A percentile compares a stretch with the other conserved stretches of the same genome.
phyloP scores from a whole-genome alignment of 1,284 basidiomycete species.

The Sphagnurus paluster region DNA sequence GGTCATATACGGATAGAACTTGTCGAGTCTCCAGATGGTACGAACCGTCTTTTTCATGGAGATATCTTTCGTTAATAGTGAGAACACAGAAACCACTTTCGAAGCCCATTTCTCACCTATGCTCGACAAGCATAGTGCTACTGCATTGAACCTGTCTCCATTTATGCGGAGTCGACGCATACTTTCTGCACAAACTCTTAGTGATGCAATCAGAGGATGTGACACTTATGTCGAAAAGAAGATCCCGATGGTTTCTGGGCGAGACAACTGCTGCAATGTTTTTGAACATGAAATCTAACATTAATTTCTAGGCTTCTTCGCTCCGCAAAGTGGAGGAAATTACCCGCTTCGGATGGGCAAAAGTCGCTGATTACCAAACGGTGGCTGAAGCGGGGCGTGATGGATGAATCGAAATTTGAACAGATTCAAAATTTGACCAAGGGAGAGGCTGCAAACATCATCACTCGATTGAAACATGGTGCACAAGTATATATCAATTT shows the following conservation, averaged over 20 bases:
- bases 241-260: conserved; percentile 45
- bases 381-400: conserved; percentile 39
- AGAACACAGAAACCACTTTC: conserved; percentile 34
- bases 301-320: conserved; percentile 54
- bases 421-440: conserved; percentile 57
- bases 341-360: conserved; percentile 69
- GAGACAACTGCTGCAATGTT: conserved; percentile 36
- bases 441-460: conserved; percentile 77
- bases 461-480: conserved; percentile 77
- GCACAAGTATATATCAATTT: conserved; percentile 50
- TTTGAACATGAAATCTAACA: conserved; percentile 3
- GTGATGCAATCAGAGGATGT: conserved; percentile 62
- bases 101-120: conserved; percentile 56
- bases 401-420: conserved; percentile 20
- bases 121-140: conserved; percentile 46
- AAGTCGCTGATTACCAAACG: conserved; percentile 62
- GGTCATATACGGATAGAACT: conserved; percentile 76
- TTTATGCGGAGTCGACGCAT: conserved; percentile 56
- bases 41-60: neutral
- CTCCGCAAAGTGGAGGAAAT: conserved; percentile 72
- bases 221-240: conserved; percentile 65
- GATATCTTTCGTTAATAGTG: conserved; percentile 4
- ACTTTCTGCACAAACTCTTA: conserved; percentile 50
- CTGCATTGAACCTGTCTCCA: conserved; percentile 49
- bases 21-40: conserved; percentile 38